These are phyloP conservation scores for Elasticomyces elasticus DNA, from an alignment of 495 filamentous ascomycete species.

Conservation along the genomic window DNA sequence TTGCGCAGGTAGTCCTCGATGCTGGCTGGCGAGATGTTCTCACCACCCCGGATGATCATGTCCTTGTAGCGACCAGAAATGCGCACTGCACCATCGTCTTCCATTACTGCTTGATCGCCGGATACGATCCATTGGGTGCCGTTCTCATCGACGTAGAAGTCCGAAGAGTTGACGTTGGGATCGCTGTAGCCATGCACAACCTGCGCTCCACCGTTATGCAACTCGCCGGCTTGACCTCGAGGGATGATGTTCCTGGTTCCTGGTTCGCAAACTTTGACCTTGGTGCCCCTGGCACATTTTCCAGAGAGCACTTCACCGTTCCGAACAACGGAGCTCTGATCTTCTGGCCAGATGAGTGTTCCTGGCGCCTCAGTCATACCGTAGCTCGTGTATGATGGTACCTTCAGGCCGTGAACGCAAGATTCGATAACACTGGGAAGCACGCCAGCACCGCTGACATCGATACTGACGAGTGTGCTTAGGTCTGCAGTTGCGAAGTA, in stretches of 20 bases:
- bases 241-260: constrained; percentile 21
- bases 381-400: constrained; percentile 29
- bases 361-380: constrained; percentile 33
- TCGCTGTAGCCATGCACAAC: constrained; percentile 31
- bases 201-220: constrained; percentile 32
- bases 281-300: constrained; percentile 27
- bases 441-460: constrained; percentile 28
- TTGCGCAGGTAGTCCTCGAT: constrained; percentile 29
- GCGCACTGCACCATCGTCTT: constrained; percentile 28
- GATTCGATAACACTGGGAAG: constrained; percentile 26
- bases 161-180: constrained; percentile 1
- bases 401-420: constrained; percentile 27
- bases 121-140: constrained; percentile 34
- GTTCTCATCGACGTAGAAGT: constrained; percentile 32
- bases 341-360: constrained; percentile 22
- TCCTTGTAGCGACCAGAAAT: constrained; percentile 42
- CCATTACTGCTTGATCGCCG: constrained; percentile 40
- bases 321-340: constrained; percentile 12
- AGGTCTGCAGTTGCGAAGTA: constrained; percentile 17
- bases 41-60: constrained; percentile 41
- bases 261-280: constrained; percentile 31
- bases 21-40: constrained; percentile 36
- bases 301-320: constrained; percentile 22
- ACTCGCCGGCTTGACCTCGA: constrained; percentile 32
- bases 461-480: constrained; percentile 25